Base-by-base conservation (phyloP, 2,329 filamentous ascomycete genomes). In the Monilinia aucupariae region DNA sequence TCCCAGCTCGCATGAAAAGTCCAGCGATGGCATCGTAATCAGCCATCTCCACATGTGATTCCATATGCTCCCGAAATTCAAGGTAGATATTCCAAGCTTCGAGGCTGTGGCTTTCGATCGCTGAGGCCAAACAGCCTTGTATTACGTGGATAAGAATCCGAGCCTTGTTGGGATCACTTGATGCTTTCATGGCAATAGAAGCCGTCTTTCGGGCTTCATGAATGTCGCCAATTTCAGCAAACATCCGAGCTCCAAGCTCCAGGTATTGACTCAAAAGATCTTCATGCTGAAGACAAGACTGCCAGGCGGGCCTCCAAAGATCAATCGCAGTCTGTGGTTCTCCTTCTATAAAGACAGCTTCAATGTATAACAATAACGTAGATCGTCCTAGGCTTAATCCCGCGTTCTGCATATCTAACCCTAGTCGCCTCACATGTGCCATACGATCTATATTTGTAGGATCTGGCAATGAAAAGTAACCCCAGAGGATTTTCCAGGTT, bases 11-110 rank as follows among this genome's bases (percentile, higher is more conserved):
- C 32, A 96, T 76, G 70, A 96, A 90, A 51, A 83, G 83, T 25
- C 87, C 81, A 53, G 88, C 86, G 43, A 92, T 81, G 65, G 82
- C 78, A 73, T 96, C 91, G 69, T 92, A 96, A 71, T 96, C 89
- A 22, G 85, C 77, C 71, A 92, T 85, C 3, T 79, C 82, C 77
- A 92, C 87, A 0, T 80, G 75, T 30, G 79, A 72, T 0, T 82
- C 85, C 2, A 91, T 78, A 7, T 82, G 79, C 32, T 79, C 77
- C 65, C 86, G 85, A 68, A 96, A 78, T 59, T 81, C 80, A 45
- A 85, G 76, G 73, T 93, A 94, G 1, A 84, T 74, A 30, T 80
- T 76, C 85, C 88, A 93, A 0, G 90, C 90, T 66, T 80, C 79
- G 22, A 81, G 75, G 72, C 78, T 54, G 73, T 80, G 73, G 2